Conservation (phyloP, 208 protist genomes). For the Trypanosoma mega region DNA sequence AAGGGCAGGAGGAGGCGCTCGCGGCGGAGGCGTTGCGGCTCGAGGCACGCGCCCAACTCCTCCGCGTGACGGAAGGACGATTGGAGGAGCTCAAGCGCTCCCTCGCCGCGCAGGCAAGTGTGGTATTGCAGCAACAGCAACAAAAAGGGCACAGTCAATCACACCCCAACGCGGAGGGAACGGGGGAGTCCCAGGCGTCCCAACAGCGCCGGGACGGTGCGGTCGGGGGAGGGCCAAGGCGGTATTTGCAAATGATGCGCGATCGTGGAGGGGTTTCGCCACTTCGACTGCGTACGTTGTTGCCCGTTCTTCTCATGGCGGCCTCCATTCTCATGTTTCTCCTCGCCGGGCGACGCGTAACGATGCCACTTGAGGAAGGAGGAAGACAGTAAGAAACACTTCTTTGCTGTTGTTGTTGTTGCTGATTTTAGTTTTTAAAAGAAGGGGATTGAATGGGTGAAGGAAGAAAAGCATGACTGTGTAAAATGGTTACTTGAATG, state of each 20-base stretch:
- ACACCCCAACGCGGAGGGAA: too few species aligned
- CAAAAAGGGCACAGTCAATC: too few species aligned
- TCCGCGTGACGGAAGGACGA: conserved; percentile 46
- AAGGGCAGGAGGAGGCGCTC: conserved; percentile 25
- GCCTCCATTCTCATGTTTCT: conserved; percentile 9
- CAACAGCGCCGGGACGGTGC: too few species aligned
- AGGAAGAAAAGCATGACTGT: background rate
- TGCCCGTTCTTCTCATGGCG: conserved; percentile 7
- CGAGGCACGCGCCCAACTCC: conserved; percentile 31
- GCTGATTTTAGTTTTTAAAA: too few species aligned
- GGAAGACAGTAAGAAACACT: too few species aligned
- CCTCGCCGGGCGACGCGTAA: background rate
- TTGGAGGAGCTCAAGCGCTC: conserved; percentile 62
- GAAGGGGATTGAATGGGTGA: too few species aligned
- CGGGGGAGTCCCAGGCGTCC: too few species aligned
- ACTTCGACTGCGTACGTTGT: conserved; percentile 9
- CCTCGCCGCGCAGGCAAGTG: conserved; percentile 58
- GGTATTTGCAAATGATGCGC: conserved; percentile 21
- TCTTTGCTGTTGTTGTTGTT: too few species aligned
- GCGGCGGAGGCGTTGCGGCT: conserved; percentile 16
- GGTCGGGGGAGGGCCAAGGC: too few species aligned
- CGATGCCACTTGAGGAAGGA: background rate
- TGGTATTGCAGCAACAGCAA: conserved; percentile 39
- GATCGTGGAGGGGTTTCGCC: background rate
- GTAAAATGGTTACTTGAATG: background rate